Evolutionary conservation across 768 basidiomycete genomes (phyloP), one percentile per base, ranked within the genome.

Genomic region (Suillus plorans): DNA sequence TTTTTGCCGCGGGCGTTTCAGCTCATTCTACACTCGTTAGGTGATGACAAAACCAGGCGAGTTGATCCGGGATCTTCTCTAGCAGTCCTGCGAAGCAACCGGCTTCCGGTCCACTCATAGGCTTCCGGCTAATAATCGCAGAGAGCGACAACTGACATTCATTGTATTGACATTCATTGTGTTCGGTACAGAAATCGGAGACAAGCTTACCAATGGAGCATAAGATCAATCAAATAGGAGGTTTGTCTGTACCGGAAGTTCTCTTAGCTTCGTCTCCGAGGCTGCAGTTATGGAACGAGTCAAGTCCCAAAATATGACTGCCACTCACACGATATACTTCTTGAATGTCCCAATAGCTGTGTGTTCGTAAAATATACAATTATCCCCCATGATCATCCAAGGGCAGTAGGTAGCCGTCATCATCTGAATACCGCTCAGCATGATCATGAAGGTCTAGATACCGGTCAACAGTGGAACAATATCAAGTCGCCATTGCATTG

Each of bases 1-100:
- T 14, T 64, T 52, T 61, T 66, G 10, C 8, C 66, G 67, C 25
- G 68, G 63, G 39, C 65, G 72, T 56, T 71, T 67, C 37, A 71
- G 66, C 31, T 69, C 66, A 56, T 66, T 64, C 69, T 65, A 42
- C 6, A 5, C 2, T 2, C 22, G 16, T 18, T 18, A 58, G 16
- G 16, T 39, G 56, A 57, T 39, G 36, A 14, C 25, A 22, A 57
- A 57, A 57, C 22, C 37, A 39, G 14, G 22, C 8, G 12, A 57
- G 37, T 14, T 25, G 56, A 14, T 39, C 37, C 22, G 8, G 31
- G 16, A 20, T 55, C 52, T 53, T 31, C 20, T 55, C 18, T 20
- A 20, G 39, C 9, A 20, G 10, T 16, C 25, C 36, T 42, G 63
- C 22, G 25, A 25, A 8, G 22, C 16, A n/a, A 25, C 37, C 37